Evolutionary conservation across 1,284 basidiomycete genomes (phyloP), one percentile per base, ranked within the genome.

Genomic region (Pseudozyma hubeiensis): DNA sequence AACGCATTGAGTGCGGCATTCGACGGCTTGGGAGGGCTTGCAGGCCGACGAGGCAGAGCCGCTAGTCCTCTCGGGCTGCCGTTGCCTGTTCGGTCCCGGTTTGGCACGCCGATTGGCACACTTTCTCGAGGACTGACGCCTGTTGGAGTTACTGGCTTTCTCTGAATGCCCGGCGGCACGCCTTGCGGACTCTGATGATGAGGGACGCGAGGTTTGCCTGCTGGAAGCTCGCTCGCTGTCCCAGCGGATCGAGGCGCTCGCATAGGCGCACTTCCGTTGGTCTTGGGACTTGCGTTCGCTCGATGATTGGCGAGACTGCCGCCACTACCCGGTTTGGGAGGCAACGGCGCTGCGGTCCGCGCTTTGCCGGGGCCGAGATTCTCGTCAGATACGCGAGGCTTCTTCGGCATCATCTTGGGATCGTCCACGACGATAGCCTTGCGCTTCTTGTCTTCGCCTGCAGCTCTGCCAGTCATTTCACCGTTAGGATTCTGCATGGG

Each of bases 21-120:
- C 24, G 72, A 75, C 9, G 72, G 72, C 24, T 75, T 70, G 1
- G 71, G 65, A 6, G 71, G 65, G 29, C 71, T 73, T 7, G 61
- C 60, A 8, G 62, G 67, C 24, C 62, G 35, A 33, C 43, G 53
- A 17, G 67, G 61, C 41, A 69, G 39, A 17, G 66, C 56, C n/a
- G 61, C 66, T 7, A 64, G 34, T 19, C 60, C 66, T 17, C 56
- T 41, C 29, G 64, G 58, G 30, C 64, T 61, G 19, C 58, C 64
- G 19, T 61, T 52, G 30, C 41, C 53, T 5, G 31, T 30, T 13
- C n/a, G 53, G 19, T 66, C 60, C 19, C 58, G 10, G 13, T 33
- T 49, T 4, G 50, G 44, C 19, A 60, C n/a, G 0, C 58, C 64
- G 1, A 50, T 54, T 7, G 58, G 50, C 9, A 58, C 37, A 14